These are phyloP conservation scores for Pythium chondricola DNA, from an alignment of 352 stramenopile species.

Conservation along the genomic window DNA sequence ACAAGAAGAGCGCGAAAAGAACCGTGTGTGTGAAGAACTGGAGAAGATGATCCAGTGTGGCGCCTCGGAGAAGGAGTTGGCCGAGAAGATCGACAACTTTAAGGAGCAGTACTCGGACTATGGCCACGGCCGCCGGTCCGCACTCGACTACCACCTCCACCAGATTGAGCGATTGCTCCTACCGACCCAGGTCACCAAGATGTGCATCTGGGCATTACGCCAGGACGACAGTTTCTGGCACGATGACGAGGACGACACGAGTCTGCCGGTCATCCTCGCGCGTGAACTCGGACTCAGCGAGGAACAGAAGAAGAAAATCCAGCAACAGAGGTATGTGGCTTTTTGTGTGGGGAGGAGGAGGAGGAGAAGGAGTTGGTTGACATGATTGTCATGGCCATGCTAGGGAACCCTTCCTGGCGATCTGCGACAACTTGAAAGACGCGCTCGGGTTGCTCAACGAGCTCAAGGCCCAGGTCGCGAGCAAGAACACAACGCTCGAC, in stretches of 20 bases:
- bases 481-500: conserved; percentile 91
- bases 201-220: conserved; percentile 89
- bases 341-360: conserved; percentile 4
- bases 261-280: conserved; percentile 86
- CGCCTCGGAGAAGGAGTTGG: conserved; percentile 83
- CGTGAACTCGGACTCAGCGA: conserved; percentile 86
- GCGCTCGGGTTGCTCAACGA: conserved; percentile 84
- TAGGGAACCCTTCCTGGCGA: conserved; percentile 53
- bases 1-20: conserved; percentile 82
- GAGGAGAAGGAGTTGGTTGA: no score
- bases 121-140: conserved; percentile 83
- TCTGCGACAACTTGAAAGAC: conserved; percentile 88
- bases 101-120: conserved; percentile 92
- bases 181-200: conserved; percentile 91
- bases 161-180: conserved; percentile 92
- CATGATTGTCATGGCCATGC: no score
- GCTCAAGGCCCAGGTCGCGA: conserved; percentile 80
- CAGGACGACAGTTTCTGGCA: conserved; percentile 89
- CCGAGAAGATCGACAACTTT: conserved; percentile 94
- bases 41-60: conserved; percentile 78
- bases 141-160: conserved; percentile 88
- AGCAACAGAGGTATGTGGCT: conserved; percentile 69
- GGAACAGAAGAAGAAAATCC: conserved; percentile 91
- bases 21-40: conserved; percentile 76
- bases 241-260: conserved; percentile 85